Conservation (phyloP, 257 asterid species). For the Plectranthus barbatus region DNA sequence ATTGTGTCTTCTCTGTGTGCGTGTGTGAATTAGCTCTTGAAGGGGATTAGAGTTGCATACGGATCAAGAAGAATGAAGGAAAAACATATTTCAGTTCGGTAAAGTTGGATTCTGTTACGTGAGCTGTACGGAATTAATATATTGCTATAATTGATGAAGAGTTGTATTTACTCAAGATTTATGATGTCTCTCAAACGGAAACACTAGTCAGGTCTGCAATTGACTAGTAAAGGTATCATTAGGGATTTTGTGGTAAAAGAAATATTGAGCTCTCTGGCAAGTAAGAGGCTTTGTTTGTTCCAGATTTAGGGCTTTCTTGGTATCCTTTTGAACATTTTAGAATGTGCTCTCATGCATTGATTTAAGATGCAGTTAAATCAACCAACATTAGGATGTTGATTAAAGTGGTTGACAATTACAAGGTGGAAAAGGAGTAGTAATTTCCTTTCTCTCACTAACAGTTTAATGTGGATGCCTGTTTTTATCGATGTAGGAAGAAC, state of each 20-base stretch:
- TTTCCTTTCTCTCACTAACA: background rate
- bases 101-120: background rate
- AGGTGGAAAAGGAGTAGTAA: background rate
- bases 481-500: conserved; percentile 61
- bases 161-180: conserved; percentile 4
- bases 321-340: background rate
- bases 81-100: background rate
- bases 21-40: conserved; percentile 9
- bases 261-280: background rate
- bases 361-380: background rate
- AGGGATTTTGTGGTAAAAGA: background rate
- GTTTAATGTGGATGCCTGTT: background rate
- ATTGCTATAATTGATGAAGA: background rate
- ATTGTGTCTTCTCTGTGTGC: background rate
- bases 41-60: conserved; percentile 5
- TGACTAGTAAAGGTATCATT: background rate
- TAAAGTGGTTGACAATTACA: conserved; percentile 3
- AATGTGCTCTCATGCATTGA: background rate
- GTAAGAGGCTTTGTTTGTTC: conserved; percentile 4
- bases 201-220: background rate
- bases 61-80: background rate
- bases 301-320: background rate
- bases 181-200: conserved; percentile 1
- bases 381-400: background rate
- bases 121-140: background rate